phyloP scores from a whole-genome alignment of 495 filamentous ascomycete genomes.

The Penicillium subrubescens region DNA sequence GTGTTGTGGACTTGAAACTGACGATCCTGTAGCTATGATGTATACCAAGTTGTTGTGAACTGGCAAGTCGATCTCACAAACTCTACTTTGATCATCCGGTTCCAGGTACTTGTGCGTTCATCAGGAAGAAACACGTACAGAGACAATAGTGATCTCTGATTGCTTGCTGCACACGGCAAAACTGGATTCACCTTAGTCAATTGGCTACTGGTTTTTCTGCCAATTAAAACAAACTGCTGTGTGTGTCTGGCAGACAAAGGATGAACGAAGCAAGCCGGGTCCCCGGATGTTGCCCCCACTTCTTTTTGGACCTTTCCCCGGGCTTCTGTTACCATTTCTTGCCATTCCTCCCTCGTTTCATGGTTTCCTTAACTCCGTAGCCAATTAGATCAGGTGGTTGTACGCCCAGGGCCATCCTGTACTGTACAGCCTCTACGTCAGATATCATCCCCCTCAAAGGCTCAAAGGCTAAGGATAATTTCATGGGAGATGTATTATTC shows the following conservation, averaged over 20 bases:
- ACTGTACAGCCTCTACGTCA: background rate
- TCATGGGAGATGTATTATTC: background rate
- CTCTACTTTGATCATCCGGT: background rate
- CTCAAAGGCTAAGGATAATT: background rate
- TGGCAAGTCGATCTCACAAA: background rate
- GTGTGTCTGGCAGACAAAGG: background rate
- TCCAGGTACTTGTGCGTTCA: background rate
- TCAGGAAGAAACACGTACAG: background rate
- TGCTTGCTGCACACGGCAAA: background rate
- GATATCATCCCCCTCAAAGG: background rate
- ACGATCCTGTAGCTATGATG: background rate
- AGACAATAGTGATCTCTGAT: background rate
- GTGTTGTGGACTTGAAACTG: background rate
- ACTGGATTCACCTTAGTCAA: background rate
- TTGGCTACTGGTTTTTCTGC: background rate
- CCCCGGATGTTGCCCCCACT: background rate
- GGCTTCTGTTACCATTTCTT: conserved; percentile 10
- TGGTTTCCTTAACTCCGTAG: conserved; percentile 8
- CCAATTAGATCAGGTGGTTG: background rate
- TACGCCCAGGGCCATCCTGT: background rate
- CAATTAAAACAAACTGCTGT: background rate
- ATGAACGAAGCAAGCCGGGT: background rate
- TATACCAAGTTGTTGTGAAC: background rate
- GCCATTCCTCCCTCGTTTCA: conserved; percentile 1
- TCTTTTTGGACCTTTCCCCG: conserved; percentile 1